Evolutionary conservation across 441 rosid genomes (phyloP).

Genomic region (Mallotus repandus): DNA sequence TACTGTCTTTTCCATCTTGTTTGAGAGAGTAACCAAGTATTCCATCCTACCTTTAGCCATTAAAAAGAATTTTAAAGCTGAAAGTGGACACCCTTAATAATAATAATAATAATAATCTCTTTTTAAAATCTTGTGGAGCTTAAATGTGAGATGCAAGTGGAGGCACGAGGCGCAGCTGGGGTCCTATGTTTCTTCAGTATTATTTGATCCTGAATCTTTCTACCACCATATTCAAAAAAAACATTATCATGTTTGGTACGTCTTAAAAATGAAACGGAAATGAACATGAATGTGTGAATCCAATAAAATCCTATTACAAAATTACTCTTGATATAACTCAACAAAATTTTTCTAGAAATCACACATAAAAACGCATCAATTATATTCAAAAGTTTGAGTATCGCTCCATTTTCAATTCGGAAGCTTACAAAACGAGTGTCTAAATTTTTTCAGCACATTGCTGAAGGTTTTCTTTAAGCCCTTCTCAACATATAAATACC

Average conservation of each 20-base stretch:
- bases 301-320: too few species aligned
- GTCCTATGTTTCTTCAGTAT: background rate
- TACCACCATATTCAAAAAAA: background rate
- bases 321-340: too few species aligned
- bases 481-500: background rate
- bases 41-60: slow-evolving; percentile 29
- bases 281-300: too few species aligned
- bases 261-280: too few species aligned
- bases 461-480: too few species aligned
- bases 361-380: too few species aligned
- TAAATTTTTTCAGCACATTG: too few species aligned
- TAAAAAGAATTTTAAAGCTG: slow-evolving; percentile 17
- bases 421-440: too few species aligned
- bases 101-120: slow-evolving; percentile 15
- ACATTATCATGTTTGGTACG: background rate
- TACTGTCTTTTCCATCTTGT: slow-evolving; percentile 37
- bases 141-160: slow-evolving; percentile 26
- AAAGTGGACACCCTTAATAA: slow-evolving; percentile 36
- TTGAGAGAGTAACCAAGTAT: slow-evolving; percentile 21
- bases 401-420: too few species aligned
- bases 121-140: slow-evolving; percentile 20
- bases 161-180: background rate
- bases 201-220: background rate
- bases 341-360: too few species aligned
- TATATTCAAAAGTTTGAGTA: too few species aligned